Conservation (phyloP, 768 basidiomycete species). For the Termitomyces sp. region DNA sequence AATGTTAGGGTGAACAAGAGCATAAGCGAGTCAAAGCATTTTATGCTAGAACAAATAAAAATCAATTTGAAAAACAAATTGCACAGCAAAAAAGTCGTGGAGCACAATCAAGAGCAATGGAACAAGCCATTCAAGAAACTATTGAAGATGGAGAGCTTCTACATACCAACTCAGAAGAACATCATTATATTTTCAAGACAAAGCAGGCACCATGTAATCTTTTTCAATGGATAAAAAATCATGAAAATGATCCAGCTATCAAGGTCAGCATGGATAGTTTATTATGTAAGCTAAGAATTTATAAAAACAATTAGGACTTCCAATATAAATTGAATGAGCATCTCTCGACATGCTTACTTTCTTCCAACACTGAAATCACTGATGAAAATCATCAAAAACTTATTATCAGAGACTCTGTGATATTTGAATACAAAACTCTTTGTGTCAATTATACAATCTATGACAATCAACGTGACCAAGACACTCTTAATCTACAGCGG, state of each 20-base stretch:
- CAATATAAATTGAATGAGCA: conserved; percentile 21
- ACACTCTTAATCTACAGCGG: conserved; percentile 27
- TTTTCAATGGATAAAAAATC: not conserved
- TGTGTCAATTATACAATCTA: conserved; percentile 38
- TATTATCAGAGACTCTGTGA: conserved; percentile 12
- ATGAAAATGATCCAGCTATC: conserved; percentile 21
- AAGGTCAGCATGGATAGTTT: conserved; percentile 12
- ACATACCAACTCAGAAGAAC: not conserved
- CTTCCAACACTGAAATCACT: conserved; percentile 6
- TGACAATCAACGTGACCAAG: conserved; percentile 25
- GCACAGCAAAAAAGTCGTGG: not conserved
- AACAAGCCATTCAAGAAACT: not conserved
- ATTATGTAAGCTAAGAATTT: not conserved
- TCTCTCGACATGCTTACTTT: conserved; percentile 13
- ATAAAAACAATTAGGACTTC: conserved; percentile 18
- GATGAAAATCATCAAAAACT: conserved; percentile 12
- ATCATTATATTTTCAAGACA: not conserved
- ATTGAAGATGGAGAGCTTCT: not conserved
- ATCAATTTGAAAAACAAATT: not conserved
- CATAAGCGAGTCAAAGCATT: not conserved
- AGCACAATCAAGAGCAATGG: not conserved
- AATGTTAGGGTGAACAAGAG: not conserved
- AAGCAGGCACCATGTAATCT: not conserved
- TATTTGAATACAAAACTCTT: conserved; percentile 17
- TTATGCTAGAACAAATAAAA: not conserved